Conservation (phyloP, 2,329 filamentous ascomycete genomes). For the Fusarium humuli region DNA sequence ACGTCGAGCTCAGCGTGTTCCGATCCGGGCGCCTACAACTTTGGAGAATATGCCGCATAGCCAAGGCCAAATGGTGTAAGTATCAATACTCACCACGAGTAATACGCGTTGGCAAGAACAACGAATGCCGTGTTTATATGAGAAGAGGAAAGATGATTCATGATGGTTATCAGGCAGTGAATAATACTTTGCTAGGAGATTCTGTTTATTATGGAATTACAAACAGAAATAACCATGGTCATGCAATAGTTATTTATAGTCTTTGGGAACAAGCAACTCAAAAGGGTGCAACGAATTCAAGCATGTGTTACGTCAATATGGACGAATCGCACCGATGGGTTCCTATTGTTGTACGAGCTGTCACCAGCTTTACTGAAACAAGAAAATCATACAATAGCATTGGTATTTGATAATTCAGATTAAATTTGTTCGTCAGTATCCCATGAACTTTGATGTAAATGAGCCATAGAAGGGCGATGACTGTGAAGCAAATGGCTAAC, state of each 20-base stretch:
- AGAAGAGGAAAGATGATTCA: neutral
- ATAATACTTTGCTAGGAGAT: neutral
- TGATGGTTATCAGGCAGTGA: neutral
- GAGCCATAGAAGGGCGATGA: neutral
- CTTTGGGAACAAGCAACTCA: neutral
- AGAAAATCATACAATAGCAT: neutral
- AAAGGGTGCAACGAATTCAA: neutral
- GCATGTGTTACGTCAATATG: neutral
- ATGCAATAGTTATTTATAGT: neutral
- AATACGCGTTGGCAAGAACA: neutral
- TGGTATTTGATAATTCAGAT: neutral
- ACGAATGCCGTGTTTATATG: neutral
- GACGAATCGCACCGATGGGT: neutral
- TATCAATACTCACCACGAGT: neutral
- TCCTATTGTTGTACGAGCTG: neutral
- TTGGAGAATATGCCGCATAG: neutral
- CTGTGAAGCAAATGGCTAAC: neutral
- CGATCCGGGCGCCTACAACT: constrained; percentile 8
- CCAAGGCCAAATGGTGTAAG: neutral
- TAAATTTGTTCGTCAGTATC: neutral
- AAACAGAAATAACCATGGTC: neutral
- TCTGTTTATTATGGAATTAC: neutral
- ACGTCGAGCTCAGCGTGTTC: constrained; percentile 49
- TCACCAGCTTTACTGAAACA: neutral
- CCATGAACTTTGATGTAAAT: neutral